Conservation (phyloP, 2,329 filamentous ascomycete genomes). For the Penicillium capsulatum region DNA sequence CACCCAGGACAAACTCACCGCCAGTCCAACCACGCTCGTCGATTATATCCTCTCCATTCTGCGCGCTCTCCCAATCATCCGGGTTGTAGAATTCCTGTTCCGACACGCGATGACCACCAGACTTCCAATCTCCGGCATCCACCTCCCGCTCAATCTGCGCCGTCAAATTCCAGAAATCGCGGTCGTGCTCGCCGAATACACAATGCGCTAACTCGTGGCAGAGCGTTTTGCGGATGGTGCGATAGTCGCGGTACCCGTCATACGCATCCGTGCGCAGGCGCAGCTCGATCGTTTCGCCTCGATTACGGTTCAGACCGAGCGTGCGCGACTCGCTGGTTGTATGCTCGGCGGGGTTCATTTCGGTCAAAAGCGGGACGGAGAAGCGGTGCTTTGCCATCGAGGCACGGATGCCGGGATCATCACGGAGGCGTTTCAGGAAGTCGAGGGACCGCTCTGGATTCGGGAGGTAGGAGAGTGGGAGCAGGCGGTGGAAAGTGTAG, state of each 20-base stretch:
- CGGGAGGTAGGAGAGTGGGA: slow-evolving; percentile 72
- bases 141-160: slow-evolving; percentile 85
- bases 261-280: slow-evolving; percentile 87
- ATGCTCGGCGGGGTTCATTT: slow-evolving; percentile 87
- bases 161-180: slow-evolving; percentile 84
- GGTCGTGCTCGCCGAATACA: slow-evolving; percentile 77
- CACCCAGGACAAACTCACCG: slow-evolving; percentile 71
- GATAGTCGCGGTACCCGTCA: slow-evolving; percentile 90
- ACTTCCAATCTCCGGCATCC: slow-evolving; percentile 70
- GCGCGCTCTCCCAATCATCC: slow-evolving; percentile 50
- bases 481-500: slow-evolving; percentile 78
- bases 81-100: slow-evolving; percentile 57
- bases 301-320: slow-evolving; percentile 80
- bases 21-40: slow-evolving; percentile 75
- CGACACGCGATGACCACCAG: slow-evolving; percentile 61
- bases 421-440: slow-evolving; percentile 70
- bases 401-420: slow-evolving; percentile 78
- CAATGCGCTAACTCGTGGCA: slow-evolving; percentile 97
- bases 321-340: slow-evolving; percentile 79
- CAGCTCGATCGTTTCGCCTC: slow-evolving; percentile 85
- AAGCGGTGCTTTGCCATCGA: slow-evolving; percentile 83
- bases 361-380: slow-evolving; percentile 77
- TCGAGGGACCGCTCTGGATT: slow-evolving; percentile 65
- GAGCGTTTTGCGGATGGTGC: slow-evolving; percentile 81
- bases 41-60: slow-evolving; percentile 50